Conservation (phyloP, 805 yeast genomes). For the Yarrowia sp. region DNA sequence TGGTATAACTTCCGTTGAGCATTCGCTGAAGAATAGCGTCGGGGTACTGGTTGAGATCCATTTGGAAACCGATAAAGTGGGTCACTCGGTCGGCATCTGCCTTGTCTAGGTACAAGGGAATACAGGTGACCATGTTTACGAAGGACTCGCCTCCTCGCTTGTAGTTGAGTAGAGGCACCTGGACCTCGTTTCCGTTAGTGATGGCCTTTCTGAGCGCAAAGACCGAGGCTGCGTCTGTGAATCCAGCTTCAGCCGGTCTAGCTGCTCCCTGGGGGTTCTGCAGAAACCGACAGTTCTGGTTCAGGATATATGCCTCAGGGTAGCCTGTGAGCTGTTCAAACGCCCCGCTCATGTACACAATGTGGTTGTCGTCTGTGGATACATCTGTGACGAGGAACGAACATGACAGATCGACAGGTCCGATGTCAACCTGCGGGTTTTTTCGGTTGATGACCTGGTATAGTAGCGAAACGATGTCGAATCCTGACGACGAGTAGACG, state of each 20-base stretch:
- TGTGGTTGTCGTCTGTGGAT: constrained; percentile 15
- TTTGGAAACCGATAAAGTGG: constrained; percentile 36
- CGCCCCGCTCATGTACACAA: constrained; percentile 30
- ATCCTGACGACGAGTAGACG: constrained; percentile 32
- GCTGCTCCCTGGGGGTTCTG: constrained; percentile 25
- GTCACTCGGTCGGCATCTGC: constrained; percentile 11
- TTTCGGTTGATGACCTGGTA: constrained; percentile 37
- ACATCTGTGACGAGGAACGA: constrained; percentile 29
- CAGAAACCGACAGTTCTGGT: constrained; percentile 32
- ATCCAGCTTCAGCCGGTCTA: constrained; percentile 9
- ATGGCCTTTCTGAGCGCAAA: constrained; percentile 26
- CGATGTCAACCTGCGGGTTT: constrained; percentile 32
- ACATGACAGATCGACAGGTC: constrained; percentile 33
- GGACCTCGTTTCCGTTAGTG: constrained; percentile 13
- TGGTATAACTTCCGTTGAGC: constrained; percentile 35
- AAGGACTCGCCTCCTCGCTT: constrained; percentile 37
- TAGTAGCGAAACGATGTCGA: constrained; percentile 24
- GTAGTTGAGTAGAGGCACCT: constrained; percentile 34
- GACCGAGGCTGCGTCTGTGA: constrained; percentile 29
- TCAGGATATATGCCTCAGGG: constrained; percentile 17
- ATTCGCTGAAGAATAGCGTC: constrained; percentile 36
- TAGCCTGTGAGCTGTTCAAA: constrained; percentile 33
- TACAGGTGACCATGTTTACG: constrained; percentile 36
- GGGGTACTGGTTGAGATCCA: constrained; percentile 39
- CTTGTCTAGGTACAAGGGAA: constrained; percentile 23